Conservation (phyloP, 73 alveolate species). For the Symbiodinium natans region DNA sequence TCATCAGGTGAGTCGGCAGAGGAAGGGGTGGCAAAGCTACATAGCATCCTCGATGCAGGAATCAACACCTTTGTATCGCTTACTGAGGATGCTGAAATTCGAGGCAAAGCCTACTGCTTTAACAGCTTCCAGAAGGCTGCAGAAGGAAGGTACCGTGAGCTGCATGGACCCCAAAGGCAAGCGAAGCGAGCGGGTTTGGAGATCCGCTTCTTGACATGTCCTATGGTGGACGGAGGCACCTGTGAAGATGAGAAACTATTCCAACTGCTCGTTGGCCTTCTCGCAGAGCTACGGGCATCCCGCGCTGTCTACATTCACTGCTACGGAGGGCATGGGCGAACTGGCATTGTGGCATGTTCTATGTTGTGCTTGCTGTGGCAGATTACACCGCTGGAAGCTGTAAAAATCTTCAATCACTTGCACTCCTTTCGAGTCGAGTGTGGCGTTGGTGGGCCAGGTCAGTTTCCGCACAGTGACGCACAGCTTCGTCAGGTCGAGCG, state of each 20-base stretch:
- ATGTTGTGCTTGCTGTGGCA: conserved; percentile 31
- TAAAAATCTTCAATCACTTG: conserved; percentile 4
- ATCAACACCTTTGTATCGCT: conserved; percentile 38
- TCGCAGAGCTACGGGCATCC: neutral
- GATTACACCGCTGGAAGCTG: conserved; percentile 33
- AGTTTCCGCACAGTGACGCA: conserved; percentile 75
- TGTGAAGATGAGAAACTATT: conserved; percentile 41
- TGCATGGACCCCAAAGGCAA: conserved; percentile 11
- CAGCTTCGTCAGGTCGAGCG: conserved; percentile 61
- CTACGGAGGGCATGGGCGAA: conserved; percentile 6
- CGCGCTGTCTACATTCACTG: neutral
- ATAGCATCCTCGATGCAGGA: conserved; percentile 72
- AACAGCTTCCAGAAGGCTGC: conserved; percentile 47
- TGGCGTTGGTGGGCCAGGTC: conserved; percentile 91
- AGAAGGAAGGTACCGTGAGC: conserved; percentile 7
- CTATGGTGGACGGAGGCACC: conserved; percentile 89
- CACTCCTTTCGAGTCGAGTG: neutral
- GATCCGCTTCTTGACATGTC: conserved; percentile 61
- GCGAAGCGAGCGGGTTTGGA: conserved; percentile 43
- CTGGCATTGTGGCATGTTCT: conserved; percentile 56
- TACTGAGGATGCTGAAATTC: conserved; percentile 70
- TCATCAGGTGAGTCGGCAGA: conserved; percentile 69
- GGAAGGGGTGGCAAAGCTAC: conserved; percentile 62
- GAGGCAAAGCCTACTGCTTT: conserved; percentile 76
- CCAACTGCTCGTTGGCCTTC: too few species aligned